phyloP scores from a whole-genome alignment of 1,284 basidiomycete genomes.

The Moesziomyces antarcticus region DNA sequence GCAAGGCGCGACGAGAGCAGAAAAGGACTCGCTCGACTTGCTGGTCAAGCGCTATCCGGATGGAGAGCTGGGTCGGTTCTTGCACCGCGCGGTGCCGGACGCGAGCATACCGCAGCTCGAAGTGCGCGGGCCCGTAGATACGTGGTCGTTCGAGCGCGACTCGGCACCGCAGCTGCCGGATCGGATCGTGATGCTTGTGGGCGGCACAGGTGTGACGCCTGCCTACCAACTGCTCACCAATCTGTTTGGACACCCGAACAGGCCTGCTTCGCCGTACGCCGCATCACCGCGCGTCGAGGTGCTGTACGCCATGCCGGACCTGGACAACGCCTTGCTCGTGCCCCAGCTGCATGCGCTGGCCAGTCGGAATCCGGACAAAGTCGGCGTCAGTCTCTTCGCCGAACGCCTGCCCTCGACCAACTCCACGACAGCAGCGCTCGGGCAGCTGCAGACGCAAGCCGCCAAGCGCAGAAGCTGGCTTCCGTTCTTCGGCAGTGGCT shows the following conservation, averaged over 20 bases:
- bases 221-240: constrained; percentile 52
- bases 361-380: constrained; percentile 12
- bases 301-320: constrained; percentile 31
- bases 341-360: constrained; percentile 36
- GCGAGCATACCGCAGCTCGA: constrained; percentile 27
- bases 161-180: constrained; percentile 17
- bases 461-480: constrained; percentile 4
- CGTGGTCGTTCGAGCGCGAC: constrained; percentile 38
- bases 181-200: constrained; percentile 42
- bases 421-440: neutral
- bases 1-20: neutral
- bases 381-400: constrained; percentile 30
- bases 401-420: constrained; percentile 16
- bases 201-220: constrained; percentile 55
- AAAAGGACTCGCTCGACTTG: constrained; percentile 25
- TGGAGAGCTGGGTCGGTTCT: constrained; percentile 49
- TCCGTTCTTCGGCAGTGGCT: constrained; percentile 7
- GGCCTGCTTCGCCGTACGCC: neutral
- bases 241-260: constrained; percentile 19
- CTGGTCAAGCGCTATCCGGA: constrained; percentile 54
- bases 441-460: neutral
- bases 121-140: constrained; percentile 49
- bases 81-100: constrained; percentile 26
- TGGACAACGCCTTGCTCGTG: constrained; percentile 31
- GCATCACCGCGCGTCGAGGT: constrained; percentile 30